Conservation (phyloP, 225 moss, liverwort and hornwort genomes). For the Straminergon stramineum region DNA sequence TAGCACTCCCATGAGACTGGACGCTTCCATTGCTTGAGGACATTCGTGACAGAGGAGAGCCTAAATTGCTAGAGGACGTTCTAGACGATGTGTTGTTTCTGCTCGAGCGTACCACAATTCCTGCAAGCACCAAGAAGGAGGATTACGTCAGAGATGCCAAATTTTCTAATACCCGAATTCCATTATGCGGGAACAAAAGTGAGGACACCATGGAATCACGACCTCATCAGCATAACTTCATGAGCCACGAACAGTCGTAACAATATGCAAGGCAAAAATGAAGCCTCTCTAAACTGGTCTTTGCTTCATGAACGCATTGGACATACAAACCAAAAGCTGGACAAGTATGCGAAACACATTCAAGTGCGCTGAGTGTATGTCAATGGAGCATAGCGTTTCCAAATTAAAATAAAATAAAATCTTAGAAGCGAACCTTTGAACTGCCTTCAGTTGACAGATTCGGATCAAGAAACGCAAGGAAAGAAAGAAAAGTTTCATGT, state of each 20-base stretch:
- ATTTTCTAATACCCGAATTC: background rate
- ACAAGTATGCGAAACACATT: background rate
- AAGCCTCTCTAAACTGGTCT: background rate
- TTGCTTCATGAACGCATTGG: background rate
- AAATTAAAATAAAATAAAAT: background rate
- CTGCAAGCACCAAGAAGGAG: conserved; percentile 1
- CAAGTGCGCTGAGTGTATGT: background rate
- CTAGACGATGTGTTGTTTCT: conserved; percentile 7
- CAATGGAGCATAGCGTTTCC: background rate
- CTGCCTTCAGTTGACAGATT: background rate
- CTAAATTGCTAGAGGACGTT: background rate
- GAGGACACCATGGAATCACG: background rate
- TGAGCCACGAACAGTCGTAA: background rate
- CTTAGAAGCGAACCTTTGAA: background rate
- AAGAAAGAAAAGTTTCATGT: background rate
- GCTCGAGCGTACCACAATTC: background rate
- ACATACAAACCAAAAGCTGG: background rate
- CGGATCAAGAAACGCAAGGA: background rate
- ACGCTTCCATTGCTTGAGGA: conserved; percentile 8
- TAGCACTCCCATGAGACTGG: conserved; percentile 4
- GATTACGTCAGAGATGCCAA: background rate
- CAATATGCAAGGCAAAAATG: background rate
- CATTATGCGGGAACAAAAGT: background rate
- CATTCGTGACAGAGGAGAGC: background rate
- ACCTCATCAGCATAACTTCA: background rate